Conservation (phyloP, 1,139 yeast species). For the Suhomyces bribrorum region DNA sequence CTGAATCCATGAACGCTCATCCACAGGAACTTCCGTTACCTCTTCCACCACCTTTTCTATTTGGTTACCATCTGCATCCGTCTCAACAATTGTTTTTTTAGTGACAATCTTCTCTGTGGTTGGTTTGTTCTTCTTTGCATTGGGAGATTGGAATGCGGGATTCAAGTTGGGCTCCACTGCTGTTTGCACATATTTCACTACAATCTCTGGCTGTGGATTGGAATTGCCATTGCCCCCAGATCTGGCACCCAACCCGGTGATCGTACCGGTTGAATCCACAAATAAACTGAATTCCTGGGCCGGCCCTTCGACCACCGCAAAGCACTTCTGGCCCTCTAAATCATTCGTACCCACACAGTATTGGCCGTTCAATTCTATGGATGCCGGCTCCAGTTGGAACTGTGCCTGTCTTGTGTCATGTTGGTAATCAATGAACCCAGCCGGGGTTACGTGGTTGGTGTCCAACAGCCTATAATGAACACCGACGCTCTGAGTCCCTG, state of each 20-base stretch:
- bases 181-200: background rate
- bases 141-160: slow-evolving; percentile 11
- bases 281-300: slow-evolving; percentile 2
- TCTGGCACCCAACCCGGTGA: slow-evolving; percentile 6
- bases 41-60: slow-evolving; percentile 27
- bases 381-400: background rate
- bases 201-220: background rate
- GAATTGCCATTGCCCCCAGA: background rate
- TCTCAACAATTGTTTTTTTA: slow-evolving; percentile 15
- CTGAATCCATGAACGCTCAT: slow-evolving; percentile 51
- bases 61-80: slow-evolving; percentile 29
- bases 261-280: slow-evolving; percentile 1
- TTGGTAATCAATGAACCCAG: slow-evolving; percentile 20
- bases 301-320: slow-evolving; percentile 22
- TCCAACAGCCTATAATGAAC: slow-evolving; percentile 13
- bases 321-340: slow-evolving; percentile 32
- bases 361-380: slow-evolving; percentile 10
- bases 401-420: slow-evolving; percentile 6
- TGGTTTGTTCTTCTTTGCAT: slow-evolving; percentile 9
- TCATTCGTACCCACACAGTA: slow-evolving; percentile 38
- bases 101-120: slow-evolving; percentile 18
- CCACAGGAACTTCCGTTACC: slow-evolving; percentile 28
- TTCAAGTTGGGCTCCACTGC: slow-evolving; percentile 33
- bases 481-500: slow-evolving; percentile 9
- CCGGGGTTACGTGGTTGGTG: slow-evolving; percentile 12